A percentile compares a stretch with the other conserved stretches of the same genome.
phyloP scores from a whole-genome alignment of 2,329 filamentous ascomycete species.

The Colletotrichum zoysiae region DNA sequence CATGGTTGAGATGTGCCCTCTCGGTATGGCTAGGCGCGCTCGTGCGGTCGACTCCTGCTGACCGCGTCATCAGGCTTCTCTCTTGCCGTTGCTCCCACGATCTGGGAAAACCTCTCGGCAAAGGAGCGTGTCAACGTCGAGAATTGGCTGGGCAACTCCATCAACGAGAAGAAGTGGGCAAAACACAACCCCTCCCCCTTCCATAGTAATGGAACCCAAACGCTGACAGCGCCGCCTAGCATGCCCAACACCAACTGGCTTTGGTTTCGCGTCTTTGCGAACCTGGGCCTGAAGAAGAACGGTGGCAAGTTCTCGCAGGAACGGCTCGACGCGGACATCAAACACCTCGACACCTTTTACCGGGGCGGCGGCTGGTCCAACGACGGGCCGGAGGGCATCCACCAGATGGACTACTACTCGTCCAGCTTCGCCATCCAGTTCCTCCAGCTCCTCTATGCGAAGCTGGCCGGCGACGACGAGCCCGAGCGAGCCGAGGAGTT shows the following conservation, averaged over 20 bases:
- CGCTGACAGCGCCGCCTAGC: slow-evolving; percentile 55
- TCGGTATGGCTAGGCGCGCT: slow-evolving; percentile 59
- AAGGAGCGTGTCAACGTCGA: slow-evolving; percentile 76
- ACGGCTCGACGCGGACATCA: slow-evolving; percentile 79
- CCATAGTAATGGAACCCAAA: background rate
- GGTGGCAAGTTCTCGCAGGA: slow-evolving; percentile 78
- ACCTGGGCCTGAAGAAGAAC: slow-evolving; percentile 81
- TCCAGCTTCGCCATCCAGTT: slow-evolving; percentile 87
- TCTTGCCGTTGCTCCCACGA: slow-evolving; percentile 74
- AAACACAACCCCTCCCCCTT: fast-evolving
- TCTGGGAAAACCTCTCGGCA: slow-evolving; percentile 76
- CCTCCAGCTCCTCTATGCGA: slow-evolving; percentile 81
- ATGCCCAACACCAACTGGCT: slow-evolving; percentile 79
- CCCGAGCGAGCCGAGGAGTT: slow-evolving; percentile 76
- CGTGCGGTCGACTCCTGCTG: background rate
- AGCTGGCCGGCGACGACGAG: slow-evolving; percentile 76
- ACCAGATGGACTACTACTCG: slow-evolving; percentile 89
- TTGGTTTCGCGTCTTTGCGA: slow-evolving; percentile 89
- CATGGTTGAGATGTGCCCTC: slow-evolving; percentile 88
- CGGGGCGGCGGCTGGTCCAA: slow-evolving; percentile 87
- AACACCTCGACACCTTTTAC: slow-evolving; percentile 84
- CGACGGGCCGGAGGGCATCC: slow-evolving; percentile 82
- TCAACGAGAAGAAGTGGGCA: slow-evolving; percentile 79
- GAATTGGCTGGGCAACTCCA: slow-evolving; percentile 78
- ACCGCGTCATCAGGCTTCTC: slow-evolving; percentile 65